A percentile compares a stretch with the other conserved stretches of the same genome.
phyloP scores from a whole-genome alignment of 805 yeast species.

The Millerago galiae region DNA sequence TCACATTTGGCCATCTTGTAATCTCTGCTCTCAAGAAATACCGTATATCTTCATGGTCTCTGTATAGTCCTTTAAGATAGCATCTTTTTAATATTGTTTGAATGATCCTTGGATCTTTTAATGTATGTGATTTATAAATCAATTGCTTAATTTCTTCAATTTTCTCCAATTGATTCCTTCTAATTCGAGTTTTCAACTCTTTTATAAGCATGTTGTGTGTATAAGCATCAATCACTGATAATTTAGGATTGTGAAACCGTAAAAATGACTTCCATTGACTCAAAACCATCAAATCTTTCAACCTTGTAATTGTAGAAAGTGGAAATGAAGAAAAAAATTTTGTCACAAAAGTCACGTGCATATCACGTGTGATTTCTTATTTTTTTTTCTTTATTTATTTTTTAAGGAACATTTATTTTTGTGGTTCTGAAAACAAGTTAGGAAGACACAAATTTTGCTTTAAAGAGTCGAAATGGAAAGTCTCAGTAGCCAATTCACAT shows the following conservation, averaged over 20 bases:
- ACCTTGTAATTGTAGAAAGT: too few species aligned
- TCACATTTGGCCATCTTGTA: slow-evolving; percentile 20
- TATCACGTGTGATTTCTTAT: too few species aligned
- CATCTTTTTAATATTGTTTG: slow-evolving; percentile 14
- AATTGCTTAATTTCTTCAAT: slow-evolving; percentile 2
- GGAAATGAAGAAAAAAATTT: too few species aligned
- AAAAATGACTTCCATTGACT: not conserved
- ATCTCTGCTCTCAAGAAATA: slow-evolving; percentile 17
- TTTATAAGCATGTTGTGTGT: slow-evolving; percentile 3
- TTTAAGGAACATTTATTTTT: too few species aligned
- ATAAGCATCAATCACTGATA: slow-evolving; percentile 2
- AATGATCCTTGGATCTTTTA: slow-evolving; percentile 5
- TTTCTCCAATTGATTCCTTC: slow-evolving; percentile 6
- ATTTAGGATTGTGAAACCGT: not conserved
- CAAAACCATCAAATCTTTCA: too few species aligned
- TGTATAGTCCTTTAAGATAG: slow-evolving; percentile 15
- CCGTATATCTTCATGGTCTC: slow-evolving; percentile 16
- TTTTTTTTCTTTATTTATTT: too few species aligned
- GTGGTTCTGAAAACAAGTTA: too few species aligned
- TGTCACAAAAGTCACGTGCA: too few species aligned
- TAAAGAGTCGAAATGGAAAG: slow-evolving; percentile 6
- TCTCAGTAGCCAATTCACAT: slow-evolving; percentile 5
- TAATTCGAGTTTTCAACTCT: slow-evolving; percentile 10
- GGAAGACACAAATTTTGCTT: too few species aligned
- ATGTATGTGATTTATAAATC: not conserved